phyloP scores from a whole-genome alignment of 2,329 filamentous ascomycete species.

The Leptographium flavum region DNA sequence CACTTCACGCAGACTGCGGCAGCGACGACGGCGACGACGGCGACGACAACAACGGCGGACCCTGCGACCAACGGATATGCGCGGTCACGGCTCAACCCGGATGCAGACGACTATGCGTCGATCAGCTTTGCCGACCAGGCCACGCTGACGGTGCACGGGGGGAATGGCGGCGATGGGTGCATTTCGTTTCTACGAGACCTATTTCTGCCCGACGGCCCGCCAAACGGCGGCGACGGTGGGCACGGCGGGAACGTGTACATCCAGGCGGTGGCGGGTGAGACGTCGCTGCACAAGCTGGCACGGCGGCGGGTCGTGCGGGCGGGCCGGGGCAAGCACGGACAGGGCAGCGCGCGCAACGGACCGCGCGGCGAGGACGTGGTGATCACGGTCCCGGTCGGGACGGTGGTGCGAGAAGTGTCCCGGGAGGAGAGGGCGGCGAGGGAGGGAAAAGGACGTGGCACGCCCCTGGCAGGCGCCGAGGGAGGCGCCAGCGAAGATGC shows the following conservation, averaged over 20 bases:
- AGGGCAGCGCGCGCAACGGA: conserved; percentile 60
- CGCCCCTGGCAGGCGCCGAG: too few relatives aligned
- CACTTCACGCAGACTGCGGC: too few relatives aligned
- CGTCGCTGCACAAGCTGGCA: conserved; percentile 82
- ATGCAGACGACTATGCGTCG: conserved; percentile 69
- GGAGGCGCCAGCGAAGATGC: background rate
- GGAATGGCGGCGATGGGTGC: conserved; percentile 77
- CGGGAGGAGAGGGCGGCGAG: conserved; percentile 57
- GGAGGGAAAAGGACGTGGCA: conserved; percentile 16
- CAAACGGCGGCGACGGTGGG: conserved; percentile 91
- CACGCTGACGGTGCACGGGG: conserved; percentile 61
- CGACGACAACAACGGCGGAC: background rate
- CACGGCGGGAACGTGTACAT: conserved; percentile 88
- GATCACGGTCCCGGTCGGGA: conserved; percentile 84
- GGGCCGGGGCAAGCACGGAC: conserved; percentile 61
- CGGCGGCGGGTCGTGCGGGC: conserved; percentile 62
- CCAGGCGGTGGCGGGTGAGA: conserved; percentile 81
- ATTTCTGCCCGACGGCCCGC: conserved; percentile 73
- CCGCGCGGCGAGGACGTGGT: conserved; percentile 75
- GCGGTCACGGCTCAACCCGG: conserved; percentile 58
- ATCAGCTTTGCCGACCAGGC: conserved; percentile 82
- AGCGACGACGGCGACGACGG: background rate
- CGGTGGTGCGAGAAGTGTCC: conserved; percentile 70
- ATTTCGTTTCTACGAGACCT: conserved; percentile 90
- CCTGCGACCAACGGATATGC: conserved; percentile 12